Evolutionary conservation across 2,329 filamentous ascomycete species (phyloP).

Genomic region (Karstenula rhodostoma): DNA sequence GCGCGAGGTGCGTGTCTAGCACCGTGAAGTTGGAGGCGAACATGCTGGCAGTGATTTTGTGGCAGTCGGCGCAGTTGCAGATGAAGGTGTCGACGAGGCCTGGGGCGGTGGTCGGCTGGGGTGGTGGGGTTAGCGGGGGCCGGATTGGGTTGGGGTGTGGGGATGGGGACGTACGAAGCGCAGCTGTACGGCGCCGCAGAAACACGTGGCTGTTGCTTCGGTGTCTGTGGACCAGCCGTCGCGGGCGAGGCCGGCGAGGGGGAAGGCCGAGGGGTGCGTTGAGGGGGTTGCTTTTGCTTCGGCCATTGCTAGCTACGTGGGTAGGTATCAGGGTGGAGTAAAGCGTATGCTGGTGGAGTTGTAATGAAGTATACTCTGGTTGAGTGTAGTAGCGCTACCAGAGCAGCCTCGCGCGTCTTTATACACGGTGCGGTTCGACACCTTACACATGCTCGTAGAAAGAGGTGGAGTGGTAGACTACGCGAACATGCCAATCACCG

Average conservation of each 20-base stretch:
- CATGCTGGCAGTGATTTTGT: conserved; percentile 68
- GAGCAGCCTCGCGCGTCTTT: neutral
- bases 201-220: conserved; percentile 37
- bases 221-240: conserved; percentile 34
- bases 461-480: neutral
- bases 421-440: neutral
- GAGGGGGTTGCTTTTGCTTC: neutral
- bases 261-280: conserved; percentile 21
- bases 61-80: conserved; percentile 69
- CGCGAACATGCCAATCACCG: neutral
- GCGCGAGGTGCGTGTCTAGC: conserved; percentile 54
- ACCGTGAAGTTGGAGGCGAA: conserved; percentile 66
- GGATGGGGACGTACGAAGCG: conserved; percentile 12
- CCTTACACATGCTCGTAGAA: too few species aligned
- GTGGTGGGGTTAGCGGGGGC: too few species aligned
- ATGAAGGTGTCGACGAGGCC: conserved; percentile 62
- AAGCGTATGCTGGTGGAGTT: neutral
- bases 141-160: too few species aligned
- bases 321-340: neutral
- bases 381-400: too few species aligned
- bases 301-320: neutral
- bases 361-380: neutral
- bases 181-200: conserved; percentile 36
- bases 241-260: conserved; percentile 22
- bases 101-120: conserved; percentile 54